phyloP scores from a whole-genome alignment of 805 yeast species.

The Pichia insulana region DNA sequence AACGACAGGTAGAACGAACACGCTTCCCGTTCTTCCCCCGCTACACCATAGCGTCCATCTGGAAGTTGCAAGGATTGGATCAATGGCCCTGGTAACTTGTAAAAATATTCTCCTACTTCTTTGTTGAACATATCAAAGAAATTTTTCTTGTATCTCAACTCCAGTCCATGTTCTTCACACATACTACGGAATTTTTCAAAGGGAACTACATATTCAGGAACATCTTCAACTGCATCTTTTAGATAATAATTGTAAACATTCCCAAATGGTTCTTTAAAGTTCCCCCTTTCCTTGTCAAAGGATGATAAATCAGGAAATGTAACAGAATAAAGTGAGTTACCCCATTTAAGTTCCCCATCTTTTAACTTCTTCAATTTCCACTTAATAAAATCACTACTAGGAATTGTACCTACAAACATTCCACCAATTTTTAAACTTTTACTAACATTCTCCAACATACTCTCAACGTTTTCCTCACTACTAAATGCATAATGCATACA shows the following conservation, averaged over 20 bases:
- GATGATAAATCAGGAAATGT: constrained; percentile 49
- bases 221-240: constrained; percentile 91
- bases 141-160: constrained; percentile 61
- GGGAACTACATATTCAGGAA: constrained; percentile 95
- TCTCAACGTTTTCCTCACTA: constrained; percentile 69
- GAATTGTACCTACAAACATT: constrained; percentile 85
- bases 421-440: constrained; percentile 77
- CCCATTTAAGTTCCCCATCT: constrained; percentile 59
- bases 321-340: constrained; percentile 76
- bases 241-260: constrained; percentile 73
- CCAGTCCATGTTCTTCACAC: constrained; percentile 76
- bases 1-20: constrained; percentile 79
- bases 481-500: constrained; percentile 94
- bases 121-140: constrained; percentile 76
- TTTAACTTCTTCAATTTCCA: constrained; percentile 49
- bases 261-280: constrained; percentile 70
- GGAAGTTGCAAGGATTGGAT: constrained; percentile 61
- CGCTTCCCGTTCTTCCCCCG: constrained; percentile 83
- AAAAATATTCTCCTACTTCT: constrained; percentile 62
- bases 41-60: constrained; percentile 80
- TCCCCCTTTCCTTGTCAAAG: constrained; percentile 56
- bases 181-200: constrained; percentile 77
- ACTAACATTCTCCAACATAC: constrained; percentile 65
- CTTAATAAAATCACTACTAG: constrained; percentile 77
- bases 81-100: constrained; percentile 45